Evolutionary conservation across 1,284 basidiomycete genomes (phyloP), one percentile per base, ranked within the genome.

Genomic region (Leccinum insolens): DNA sequence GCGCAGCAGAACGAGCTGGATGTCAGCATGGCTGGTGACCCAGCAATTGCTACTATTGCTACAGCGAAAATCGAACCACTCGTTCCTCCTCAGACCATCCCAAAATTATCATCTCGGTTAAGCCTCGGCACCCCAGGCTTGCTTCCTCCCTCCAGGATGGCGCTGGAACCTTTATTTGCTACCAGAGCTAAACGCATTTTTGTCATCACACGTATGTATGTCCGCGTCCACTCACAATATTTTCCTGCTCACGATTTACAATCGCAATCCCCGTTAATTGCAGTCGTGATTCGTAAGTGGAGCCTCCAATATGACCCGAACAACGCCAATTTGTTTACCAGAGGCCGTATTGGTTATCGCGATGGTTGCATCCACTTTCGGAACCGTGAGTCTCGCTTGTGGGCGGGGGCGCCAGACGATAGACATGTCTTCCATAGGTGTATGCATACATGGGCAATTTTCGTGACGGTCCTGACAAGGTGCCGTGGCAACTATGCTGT

Each of bases 111-210:
- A 22, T 20, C n/a, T 20, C 49, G 12, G 64, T 62, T 65, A 65
- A 72, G 61, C 49, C 62, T 65, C 41, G 63, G 68, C 7, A 34
- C 34, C 64, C 44, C 49, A 70, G 69, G 70, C 66, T 71, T 68
- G 17, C 55, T 67, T 62, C 52, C 31, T 62, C 55, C 46, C 58
- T 75, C 60, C 65, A 74, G 71, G 73, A 92, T 92, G 91, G 85
- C 88, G 66, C 80, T 87, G 63, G 88, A 90, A 82, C 85, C 86
- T 28, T 81, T 92, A 61, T 80, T 92, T 66, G 86, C 86, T 39
- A 90, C 90, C 44, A 83, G 84, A 69, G 86, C 90, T 37, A 90
- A 92, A 74, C 81, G 82, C 71, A 86, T 85, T 62, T 91, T 91
- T 78, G 85, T 91, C 70, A 77, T 79, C 67, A 91, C 87, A 69